A percentile compares a stretch with the other conserved stretches of the same genome.
Conservation (phyloP, 1,284 basidiomycete genomes). For the Ustilago vetiveriae region DNA sequence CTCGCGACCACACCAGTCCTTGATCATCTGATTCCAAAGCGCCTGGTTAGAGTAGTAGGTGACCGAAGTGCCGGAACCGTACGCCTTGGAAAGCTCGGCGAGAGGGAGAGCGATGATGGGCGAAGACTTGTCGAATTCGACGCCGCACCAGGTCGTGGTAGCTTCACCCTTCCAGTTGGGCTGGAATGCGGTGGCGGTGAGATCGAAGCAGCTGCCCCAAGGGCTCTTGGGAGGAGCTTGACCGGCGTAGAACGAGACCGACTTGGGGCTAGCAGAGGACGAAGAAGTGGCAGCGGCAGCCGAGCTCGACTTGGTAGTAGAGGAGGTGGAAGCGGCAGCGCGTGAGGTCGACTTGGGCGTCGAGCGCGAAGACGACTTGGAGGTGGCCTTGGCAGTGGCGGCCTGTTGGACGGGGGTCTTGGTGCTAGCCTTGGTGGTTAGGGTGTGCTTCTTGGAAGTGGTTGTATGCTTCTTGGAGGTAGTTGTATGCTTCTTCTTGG, state of each 20-base stretch:
- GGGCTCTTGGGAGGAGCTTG: slow-evolving; percentile 42
- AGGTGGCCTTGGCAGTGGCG: background rate
- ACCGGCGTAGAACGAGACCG: slow-evolving; percentile 17
- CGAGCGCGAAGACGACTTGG: background rate
- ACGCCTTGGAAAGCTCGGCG: slow-evolving; percentile 33
- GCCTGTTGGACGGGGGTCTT: background rate
- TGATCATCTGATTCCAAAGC: slow-evolving; percentile 35
- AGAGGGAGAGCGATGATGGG: slow-evolving; percentile 46
- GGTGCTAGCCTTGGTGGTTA: background rate
- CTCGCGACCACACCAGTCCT: slow-evolving; percentile 46
- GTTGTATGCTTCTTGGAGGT: background rate
- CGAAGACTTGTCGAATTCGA: slow-evolving; percentile 37
- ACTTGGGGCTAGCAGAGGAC: slow-evolving; percentile 6
- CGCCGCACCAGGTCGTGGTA: slow-evolving; percentile 48
- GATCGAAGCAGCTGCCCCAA: slow-evolving; percentile 47
- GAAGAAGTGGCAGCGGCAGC: slow-evolving; percentile 9
- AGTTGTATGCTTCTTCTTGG: slow-evolving; percentile 10
- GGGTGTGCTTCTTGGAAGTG: background rate
- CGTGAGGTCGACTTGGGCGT: background rate
- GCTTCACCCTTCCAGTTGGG: slow-evolving; percentile 52
- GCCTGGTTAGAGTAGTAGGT: slow-evolving; percentile 43
- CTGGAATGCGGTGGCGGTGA: slow-evolving; percentile 41
- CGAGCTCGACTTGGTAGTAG: background rate
- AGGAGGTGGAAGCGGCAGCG: background rate
- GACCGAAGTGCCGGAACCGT: slow-evolving; percentile 26